Evolutionary conservation across 768 basidiomycete genomes (phyloP).

Genomic region (Termitomyces sp.): DNA sequence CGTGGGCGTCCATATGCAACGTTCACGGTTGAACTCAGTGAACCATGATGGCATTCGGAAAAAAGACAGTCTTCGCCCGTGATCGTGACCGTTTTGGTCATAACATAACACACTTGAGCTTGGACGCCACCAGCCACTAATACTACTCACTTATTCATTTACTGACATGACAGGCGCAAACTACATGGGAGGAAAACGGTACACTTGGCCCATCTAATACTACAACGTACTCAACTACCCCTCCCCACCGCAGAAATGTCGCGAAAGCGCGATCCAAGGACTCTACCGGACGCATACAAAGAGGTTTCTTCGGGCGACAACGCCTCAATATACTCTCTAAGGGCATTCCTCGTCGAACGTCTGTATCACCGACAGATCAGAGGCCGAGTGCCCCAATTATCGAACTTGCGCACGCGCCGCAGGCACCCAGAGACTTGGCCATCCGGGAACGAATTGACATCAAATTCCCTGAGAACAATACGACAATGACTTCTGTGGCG

Average conservation of each 20-base stretch:
- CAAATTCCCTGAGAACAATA: background rate
- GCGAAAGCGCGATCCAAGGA: slow-evolving; percentile 60
- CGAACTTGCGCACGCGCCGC: slow-evolving; percentile 3
- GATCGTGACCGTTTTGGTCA: too few species aligned
- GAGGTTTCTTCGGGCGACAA: slow-evolving; percentile 58
- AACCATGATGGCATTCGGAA: too few species aligned
- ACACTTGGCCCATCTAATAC: background rate
- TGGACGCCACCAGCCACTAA: too few species aligned
- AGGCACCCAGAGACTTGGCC: background rate
- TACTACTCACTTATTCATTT: background rate
- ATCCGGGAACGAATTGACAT: background rate
- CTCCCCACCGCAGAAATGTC: slow-evolving; percentile 41
- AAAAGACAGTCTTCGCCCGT: too few species aligned
- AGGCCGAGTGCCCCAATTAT: background rate
- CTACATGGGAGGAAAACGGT: slow-evolving; percentile 77
- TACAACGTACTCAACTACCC: background rate
- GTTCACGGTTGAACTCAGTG: too few species aligned
- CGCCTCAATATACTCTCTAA: slow-evolving; percentile 51
- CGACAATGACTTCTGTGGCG: slow-evolving; percentile 12
- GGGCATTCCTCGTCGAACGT: slow-evolving; percentile 23
- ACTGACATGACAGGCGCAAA: slow-evolving; percentile 60
- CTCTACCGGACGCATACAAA: slow-evolving; percentile 49
- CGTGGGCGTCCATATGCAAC: too few species aligned
- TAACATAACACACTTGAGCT: too few species aligned
- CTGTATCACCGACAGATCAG: background rate